Evolutionary conservation across 768 basidiomycete species (phyloP).

Genomic region (Pisolithus albus): DNA sequence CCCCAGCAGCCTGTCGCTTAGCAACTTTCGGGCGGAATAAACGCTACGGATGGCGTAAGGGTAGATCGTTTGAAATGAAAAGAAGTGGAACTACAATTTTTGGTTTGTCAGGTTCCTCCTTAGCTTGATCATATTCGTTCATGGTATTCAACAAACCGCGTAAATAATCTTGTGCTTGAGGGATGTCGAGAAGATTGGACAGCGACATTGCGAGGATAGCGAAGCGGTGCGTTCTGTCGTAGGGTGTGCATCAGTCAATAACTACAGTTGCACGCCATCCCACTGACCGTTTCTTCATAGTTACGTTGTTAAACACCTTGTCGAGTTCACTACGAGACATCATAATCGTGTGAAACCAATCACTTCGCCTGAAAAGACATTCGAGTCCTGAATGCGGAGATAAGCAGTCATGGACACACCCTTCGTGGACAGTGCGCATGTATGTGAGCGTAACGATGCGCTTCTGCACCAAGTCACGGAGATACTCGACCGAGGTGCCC

Average conservation of each 20-base stretch:
- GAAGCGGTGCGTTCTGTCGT: constrained; percentile 67
- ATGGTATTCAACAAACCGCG: constrained; percentile 65
- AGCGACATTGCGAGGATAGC: constrained; percentile 84
- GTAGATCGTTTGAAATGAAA: background rate
- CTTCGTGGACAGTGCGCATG: constrained; percentile 78
- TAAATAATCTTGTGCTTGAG: constrained; percentile 73
- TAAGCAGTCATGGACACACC: constrained; percentile 41
- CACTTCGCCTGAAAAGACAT: constrained; percentile 48
- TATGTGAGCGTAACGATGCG: constrained; percentile 81
- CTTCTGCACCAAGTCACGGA: constrained; percentile 77
- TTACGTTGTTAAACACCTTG: constrained; percentile 61
- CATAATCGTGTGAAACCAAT: constrained; percentile 87
- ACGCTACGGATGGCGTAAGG: constrained; percentile 31
- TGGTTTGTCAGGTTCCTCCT: constrained; percentile 44
- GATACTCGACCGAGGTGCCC: constrained; percentile 70
- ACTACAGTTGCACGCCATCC: background rate
- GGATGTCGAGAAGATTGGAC: constrained; percentile 73
- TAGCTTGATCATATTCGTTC: constrained; percentile 72
- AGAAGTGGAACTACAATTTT: constrained; percentile 50
- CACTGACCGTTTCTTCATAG: constrained; percentile 72
- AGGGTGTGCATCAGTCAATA: constrained; percentile 2
- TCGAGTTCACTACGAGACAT: constrained; percentile 71
- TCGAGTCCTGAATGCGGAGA: constrained; percentile 2
- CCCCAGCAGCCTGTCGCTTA: constrained; percentile 47
- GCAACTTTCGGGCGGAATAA: constrained; percentile 54